Conservation (phyloP, 2,329 filamentous ascomycete genomes). For the Clonostachys rosea region DNA sequence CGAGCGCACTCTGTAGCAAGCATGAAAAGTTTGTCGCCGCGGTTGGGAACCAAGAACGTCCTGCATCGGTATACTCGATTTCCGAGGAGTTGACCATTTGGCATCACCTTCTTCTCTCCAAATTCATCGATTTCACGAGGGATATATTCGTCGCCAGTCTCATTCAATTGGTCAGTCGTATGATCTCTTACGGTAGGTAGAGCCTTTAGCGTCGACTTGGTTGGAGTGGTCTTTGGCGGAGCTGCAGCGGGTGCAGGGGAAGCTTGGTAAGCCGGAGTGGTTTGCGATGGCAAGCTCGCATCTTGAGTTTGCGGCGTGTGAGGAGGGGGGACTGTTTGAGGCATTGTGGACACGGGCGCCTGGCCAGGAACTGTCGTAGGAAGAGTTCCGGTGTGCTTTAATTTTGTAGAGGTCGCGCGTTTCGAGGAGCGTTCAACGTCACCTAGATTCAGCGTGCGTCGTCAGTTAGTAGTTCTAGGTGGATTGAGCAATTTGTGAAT, state of each 20-base stretch:
- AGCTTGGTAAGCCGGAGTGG: conserved; percentile 11
- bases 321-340: conserved; percentile 37
- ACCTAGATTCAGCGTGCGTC: no score
- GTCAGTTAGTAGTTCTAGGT: conserved; percentile 35
- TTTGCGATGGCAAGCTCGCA: conserved; percentile 36
- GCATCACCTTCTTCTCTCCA: conserved; percentile 89
- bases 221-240: conserved; percentile 76
- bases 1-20: conserved; percentile 95
- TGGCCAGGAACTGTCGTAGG: conserved; percentile 51
- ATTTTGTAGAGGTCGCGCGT: conserved; percentile 15
- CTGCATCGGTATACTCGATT: conserved; percentile 86
- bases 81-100: conserved; percentile 76
- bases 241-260: conserved; percentile 34
- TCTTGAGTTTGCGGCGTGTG: conserved; percentile 51
- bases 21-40: conserved; percentile 96
- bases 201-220: conserved; percentile 84
- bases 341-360: conserved; percentile 33
- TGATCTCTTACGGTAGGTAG: conserved; percentile 94
- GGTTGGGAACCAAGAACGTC: conserved; percentile 87
- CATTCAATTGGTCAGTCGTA: conserved; percentile 89
- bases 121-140: conserved; percentile 89
- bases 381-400: conserved; percentile 31
- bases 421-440: no score
- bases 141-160: conserved; percentile 89
- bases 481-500: conserved; percentile 17